Evolutionary conservation across 1,284 basidiomycete species (phyloP).

Genomic region (Irpex rosettiformis): DNA sequence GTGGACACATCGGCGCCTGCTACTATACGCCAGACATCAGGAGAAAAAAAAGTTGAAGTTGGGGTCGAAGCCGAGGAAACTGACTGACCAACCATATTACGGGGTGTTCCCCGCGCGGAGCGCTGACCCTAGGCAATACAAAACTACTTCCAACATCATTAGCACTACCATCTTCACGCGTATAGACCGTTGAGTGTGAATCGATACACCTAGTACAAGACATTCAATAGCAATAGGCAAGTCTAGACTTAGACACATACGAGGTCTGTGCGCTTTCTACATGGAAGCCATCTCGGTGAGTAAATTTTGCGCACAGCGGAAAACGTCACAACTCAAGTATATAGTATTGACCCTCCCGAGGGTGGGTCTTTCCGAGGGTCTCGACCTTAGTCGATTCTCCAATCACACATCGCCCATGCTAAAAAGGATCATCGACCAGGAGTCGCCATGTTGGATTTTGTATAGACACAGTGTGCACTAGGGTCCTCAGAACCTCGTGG

Average conservation of each 20-base stretch:
- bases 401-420: background rate
- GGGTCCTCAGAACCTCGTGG: background rate
- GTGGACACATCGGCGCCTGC: background rate
- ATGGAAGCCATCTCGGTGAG: background rate
- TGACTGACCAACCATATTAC: no score
- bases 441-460: background rate
- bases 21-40: background rate
- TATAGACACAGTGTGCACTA: background rate
- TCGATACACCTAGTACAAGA: no score
- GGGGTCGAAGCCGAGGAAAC: background rate
- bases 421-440: slow-evolving; percentile 1
- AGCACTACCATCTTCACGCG: background rate
- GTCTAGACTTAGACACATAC: no score
- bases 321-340: background rate
- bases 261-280: background rate
- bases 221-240: no score
- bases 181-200: no score
- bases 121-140: background rate
- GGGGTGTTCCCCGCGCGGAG: background rate
- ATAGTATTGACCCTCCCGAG: background rate
- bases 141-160: background rate
- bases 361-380: background rate
- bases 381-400: background rate
- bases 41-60: background rate
- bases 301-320: background rate